phyloP scores from a whole-genome alignment of 768 basidiomycete genomes.

The Mycena leptocephala region DNA sequence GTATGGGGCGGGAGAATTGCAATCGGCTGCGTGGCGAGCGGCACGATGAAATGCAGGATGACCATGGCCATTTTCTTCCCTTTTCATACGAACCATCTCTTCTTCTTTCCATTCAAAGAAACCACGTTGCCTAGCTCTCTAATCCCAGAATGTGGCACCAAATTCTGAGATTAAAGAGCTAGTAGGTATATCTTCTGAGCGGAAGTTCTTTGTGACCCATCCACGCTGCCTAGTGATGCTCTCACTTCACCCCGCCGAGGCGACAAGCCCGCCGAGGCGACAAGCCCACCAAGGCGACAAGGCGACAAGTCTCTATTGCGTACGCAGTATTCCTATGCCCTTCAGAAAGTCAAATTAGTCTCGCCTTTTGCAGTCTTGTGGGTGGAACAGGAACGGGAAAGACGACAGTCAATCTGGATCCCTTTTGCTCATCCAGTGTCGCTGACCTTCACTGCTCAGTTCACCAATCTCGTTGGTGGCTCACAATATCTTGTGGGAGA shows the following conservation, averaged over 20 bases:
- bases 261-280: no score
- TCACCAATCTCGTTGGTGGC: constrained; percentile 54
- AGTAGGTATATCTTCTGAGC: background rate
- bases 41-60: no score
- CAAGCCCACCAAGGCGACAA: background rate
- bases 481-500: constrained; percentile 50
- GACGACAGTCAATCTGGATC: constrained; percentile 1
- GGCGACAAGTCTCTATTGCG: constrained; percentile 4
- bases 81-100: no score
- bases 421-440: background rate
- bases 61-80: no score
- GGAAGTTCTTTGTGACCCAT: background rate
- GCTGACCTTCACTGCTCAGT: constrained; percentile 37
- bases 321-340: background rate
- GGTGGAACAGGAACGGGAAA: constrained; percentile 26
- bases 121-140: background rate
- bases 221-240: background rate
- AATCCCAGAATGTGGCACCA: no score
- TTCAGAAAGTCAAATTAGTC: background rate
- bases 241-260: background rate
- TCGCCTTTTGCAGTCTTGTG: constrained; percentile 6
- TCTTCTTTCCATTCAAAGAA: no score
- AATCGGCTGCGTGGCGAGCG: no score
- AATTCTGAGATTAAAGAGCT: no score
- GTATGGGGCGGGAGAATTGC: no score